Evolutionary conservation across 345 rosid species (phyloP), one percentile per base, ranked within the genome.

Genomic region (Noccaea bulbosa): DNA sequence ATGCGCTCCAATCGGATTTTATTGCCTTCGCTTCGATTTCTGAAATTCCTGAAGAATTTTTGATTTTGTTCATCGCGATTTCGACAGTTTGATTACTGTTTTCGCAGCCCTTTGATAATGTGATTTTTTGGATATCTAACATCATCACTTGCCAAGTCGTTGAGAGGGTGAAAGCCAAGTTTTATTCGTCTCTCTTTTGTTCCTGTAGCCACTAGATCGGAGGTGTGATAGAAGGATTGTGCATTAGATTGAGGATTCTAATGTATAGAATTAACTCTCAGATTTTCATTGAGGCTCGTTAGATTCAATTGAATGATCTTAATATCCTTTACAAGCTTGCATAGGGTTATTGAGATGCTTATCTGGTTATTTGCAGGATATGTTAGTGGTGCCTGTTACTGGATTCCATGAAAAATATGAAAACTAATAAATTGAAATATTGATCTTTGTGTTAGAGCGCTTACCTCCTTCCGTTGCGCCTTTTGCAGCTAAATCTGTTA

Each of bases 401-500:
- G 14, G 44, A 40, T 40, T 40, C 4, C 44, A 11, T 39, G 43
- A 39, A 5, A 4, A 17, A 2, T 27, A 20, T 27, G 30, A 27
- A 27, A 27, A 27, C 30, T 1, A 8, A 5, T 49, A 47, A 49
- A 49, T 49, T 49, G 53, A 49, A 17, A 64, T 47, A 8, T 24
- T 55, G 43, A 17, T 65, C 12, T 5, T 56, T 65, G 24, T 57
- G 17, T 24, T 58, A 66, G 67, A 59, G 68, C 54, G 53, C 74
- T 68, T 54, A 75, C 64, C 38, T 54, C 47, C 24, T 62, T 46
- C 40, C 27, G 60, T 62, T 75, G 14, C 74, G 61, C 70, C 45
- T 75, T 75, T 75, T 75, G 70, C 74, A 69, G 79, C 79, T 62
- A 69, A 75, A 27, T 48, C 46, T 69, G 48, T 55, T 62, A 45